Evolutionary conservation across 2,329 filamentous ascomycete species (phyloP).

Genomic region (Aaosphaeria pasadenensis): DNA sequence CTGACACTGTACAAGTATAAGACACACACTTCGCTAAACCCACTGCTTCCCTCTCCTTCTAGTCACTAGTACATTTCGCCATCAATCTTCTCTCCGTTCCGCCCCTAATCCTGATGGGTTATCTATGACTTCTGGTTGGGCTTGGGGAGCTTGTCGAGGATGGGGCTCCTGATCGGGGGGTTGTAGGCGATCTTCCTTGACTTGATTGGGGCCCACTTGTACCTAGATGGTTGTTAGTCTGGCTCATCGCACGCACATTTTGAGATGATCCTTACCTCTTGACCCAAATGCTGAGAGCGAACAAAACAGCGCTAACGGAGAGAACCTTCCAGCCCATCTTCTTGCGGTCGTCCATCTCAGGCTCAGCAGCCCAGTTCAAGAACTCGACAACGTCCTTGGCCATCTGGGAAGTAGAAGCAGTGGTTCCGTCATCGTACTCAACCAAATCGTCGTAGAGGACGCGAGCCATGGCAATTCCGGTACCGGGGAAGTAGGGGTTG

Average conservation of each 20-base stretch:
- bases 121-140: constrained; percentile 32
- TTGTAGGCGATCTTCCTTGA: constrained; percentile 89
- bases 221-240: constrained; percentile 44
- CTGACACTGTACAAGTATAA: constrained; percentile 40
- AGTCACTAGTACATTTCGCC: constrained; percentile 5
- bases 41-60: not conserved
- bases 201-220: constrained; percentile 98
- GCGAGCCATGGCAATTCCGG: constrained; percentile 98
- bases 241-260: not conserved
- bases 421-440: constrained; percentile 95
- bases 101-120: constrained; percentile 16
- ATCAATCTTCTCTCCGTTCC: constrained; percentile 9
- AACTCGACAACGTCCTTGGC: constrained; percentile 99
- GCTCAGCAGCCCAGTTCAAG: constrained; percentile 98
- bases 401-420: constrained; percentile 96
- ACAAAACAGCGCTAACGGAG: constrained; percentile 72
- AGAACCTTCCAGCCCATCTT: constrained; percentile 99
- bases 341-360: constrained; percentile 99
- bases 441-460: constrained; percentile 96
- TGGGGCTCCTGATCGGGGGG: constrained; percentile 54
- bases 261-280: constrained; percentile 62
- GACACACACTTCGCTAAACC: constrained; percentile 17
- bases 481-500: constrained; percentile 99
- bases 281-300: constrained; percentile 90
- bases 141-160: constrained; percentile 29